Conservation (phyloP, 139 green algal genomes). For the Chlorella ohadii region DNA sequence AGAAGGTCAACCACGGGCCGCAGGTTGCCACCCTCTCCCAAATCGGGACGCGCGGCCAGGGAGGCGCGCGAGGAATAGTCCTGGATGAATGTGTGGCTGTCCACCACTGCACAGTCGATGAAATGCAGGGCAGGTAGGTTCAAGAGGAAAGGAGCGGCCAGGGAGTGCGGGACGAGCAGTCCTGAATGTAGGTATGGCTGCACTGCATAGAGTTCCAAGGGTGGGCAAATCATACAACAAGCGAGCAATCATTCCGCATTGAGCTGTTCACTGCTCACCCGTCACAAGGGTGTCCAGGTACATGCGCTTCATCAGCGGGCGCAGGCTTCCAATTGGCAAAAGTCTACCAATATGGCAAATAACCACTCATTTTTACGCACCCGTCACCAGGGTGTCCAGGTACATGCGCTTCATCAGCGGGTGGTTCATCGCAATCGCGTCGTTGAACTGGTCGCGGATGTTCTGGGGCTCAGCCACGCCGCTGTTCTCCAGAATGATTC, state of each 20-base stretch:
- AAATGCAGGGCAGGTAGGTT: too few relatives aligned
- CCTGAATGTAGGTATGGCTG: constrained; percentile 73
- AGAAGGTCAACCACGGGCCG: constrained; percentile 94
- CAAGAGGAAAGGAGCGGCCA: too few relatives aligned
- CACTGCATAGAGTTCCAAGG: too few relatives aligned
- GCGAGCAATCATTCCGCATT: too few relatives aligned
- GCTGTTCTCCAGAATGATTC: constrained; percentile 93
- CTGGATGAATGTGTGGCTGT: constrained; percentile 80
- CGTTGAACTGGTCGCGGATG: constrained; percentile 90
- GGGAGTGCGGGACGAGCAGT: constrained; percentile 70
- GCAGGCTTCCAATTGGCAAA: too few relatives aligned
- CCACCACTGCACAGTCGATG: constrained; percentile 57
- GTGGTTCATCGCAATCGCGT: constrained; percentile 70
- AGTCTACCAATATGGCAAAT: too few relatives aligned
- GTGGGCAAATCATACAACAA: too few relatives aligned
- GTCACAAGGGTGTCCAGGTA: constrained; percentile 88
- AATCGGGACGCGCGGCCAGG: constrained; percentile 80
- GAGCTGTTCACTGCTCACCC: constrained; percentile 1
- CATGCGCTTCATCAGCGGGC: constrained; percentile 76
- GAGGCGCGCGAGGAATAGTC: constrained; percentile 77
- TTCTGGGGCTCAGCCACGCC: constrained; percentile 94
- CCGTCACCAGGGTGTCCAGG: constrained; percentile 89
- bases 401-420: constrained; percentile 76
- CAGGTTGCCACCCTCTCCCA: constrained; percentile 87
- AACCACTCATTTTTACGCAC: too few relatives aligned